Conservation (phyloP, 192 early-diverging fungal genomes). For the Thoreauomyces humboldtii region DNA sequence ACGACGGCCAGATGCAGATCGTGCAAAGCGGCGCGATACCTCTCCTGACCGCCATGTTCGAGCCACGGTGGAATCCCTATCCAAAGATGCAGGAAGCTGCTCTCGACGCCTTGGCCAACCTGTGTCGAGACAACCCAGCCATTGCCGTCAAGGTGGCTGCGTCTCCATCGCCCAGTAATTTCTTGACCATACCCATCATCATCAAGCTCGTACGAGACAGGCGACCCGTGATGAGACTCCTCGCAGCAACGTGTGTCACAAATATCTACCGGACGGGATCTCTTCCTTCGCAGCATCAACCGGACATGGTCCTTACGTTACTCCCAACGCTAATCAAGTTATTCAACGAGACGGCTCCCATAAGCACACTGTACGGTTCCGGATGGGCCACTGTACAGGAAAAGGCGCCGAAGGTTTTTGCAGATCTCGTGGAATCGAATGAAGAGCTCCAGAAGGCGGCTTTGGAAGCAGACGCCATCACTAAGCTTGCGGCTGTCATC, state of each 20-base stretch:
- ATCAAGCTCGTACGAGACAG: slow-evolving; percentile 60
- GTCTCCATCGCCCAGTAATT: too few species aligned
- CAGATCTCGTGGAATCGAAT: slow-evolving; percentile 68
- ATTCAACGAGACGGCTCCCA: slow-evolving; percentile 47
- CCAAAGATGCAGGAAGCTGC: slow-evolving; percentile 75
- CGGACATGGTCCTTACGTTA: slow-evolving; percentile 52
- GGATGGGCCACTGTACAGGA: slow-evolving; percentile 54
- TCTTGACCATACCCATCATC: neutral
- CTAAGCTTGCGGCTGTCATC: slow-evolving; percentile 59
- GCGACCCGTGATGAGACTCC: slow-evolving; percentile 63
- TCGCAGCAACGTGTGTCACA: slow-evolving; percentile 66
- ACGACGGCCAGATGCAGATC: slow-evolving; percentile 61
- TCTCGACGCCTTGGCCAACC: slow-evolving; percentile 68
- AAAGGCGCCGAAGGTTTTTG: slow-evolving; percentile 63
- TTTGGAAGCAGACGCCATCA: slow-evolving; percentile 70
- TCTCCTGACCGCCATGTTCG: slow-evolving; percentile 54
- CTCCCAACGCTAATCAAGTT: slow-evolving; percentile 71
- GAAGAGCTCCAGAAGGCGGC: slow-evolving; percentile 74
- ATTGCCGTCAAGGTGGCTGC: slow-evolving; percentile 44
- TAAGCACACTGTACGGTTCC: slow-evolving; percentile 22
- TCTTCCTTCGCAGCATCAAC: slow-evolving; percentile 51
- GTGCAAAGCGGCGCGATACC: slow-evolving; percentile 55
- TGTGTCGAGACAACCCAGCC: slow-evolving; percentile 61
- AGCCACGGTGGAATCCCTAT: slow-evolving; percentile 41
- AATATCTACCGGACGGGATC: slow-evolving; percentile 60